These are phyloP conservation scores for Lupinus albus DNA, from an alignment of 306 rosid species.

Conservation along the genomic window DNA sequence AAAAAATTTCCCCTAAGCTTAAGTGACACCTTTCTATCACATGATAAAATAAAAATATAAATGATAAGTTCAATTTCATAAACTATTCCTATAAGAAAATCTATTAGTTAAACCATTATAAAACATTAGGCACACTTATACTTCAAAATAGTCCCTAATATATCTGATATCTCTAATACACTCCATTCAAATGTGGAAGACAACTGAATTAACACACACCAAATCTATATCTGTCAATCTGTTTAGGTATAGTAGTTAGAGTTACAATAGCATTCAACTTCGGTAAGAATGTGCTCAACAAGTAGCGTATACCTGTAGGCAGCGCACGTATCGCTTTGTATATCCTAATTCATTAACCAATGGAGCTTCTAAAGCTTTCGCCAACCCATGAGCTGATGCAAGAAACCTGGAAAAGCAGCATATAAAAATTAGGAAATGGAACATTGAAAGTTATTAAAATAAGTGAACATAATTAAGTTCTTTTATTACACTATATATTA, in stretches of 20 bases:
- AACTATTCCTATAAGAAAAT: too few relatives aligned
- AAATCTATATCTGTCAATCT: conserved; percentile 16
- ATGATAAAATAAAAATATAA: too few relatives aligned
- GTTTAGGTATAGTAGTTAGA: conserved; percentile 19
- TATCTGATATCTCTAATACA: background rate
- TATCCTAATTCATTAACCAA: conserved; percentile 99
- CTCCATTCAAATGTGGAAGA: conserved; percentile 13
- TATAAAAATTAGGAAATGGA: background rate
- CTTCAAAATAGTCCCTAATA: conserved; percentile 3
- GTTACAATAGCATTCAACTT: conserved; percentile 11
- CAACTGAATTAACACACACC: background rate
- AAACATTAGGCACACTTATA: background rate
- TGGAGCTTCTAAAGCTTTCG: conserved; percentile 97
- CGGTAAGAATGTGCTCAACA: conserved; percentile 9
- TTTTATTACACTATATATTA: background rate
- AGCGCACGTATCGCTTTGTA: conserved; percentile 95
- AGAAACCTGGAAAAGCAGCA: conserved; percentile 68
- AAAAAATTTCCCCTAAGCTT: too few relatives aligned
- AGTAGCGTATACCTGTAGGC: conserved; percentile 75
- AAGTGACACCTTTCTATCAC: too few relatives aligned
- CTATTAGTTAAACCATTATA: too few relatives aligned
- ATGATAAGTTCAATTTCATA: too few relatives aligned
- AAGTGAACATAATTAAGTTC: conserved; percentile 17
- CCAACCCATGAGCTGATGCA: conserved; percentile 88
- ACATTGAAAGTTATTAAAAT: conserved; percentile 1